These are phyloP conservation scores for Ascochyta clinopodiicola DNA, from an alignment of 2,329 filamentous ascomycete genomes.

Conservation along the genomic window DNA sequence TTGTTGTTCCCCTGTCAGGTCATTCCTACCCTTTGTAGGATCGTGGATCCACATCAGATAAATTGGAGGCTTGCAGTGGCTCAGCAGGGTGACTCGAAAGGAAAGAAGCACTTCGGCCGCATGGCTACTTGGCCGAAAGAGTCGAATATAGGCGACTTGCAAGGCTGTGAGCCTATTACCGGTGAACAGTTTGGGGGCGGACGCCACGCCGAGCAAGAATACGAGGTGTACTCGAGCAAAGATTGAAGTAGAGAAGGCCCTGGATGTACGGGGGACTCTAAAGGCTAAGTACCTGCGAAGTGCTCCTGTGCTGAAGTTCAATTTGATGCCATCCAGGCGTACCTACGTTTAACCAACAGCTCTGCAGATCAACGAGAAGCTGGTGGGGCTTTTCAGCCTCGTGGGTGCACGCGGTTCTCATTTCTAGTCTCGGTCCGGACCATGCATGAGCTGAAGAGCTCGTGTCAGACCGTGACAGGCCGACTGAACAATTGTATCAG, in stretches of 20 bases:
- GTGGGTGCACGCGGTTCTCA: neutral
- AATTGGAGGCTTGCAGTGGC: neutral
- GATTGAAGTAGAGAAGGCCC: neutral
- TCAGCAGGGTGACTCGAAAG: constrained; percentile 5
- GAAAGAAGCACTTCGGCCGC: neutral
- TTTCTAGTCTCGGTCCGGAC: constrained; percentile 3
- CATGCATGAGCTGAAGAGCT: constrained; percentile 9
- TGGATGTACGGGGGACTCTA: no score
- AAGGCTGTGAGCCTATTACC: constrained; percentile 1
- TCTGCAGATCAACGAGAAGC: neutral
- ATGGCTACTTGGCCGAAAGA: neutral
- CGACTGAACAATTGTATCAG: neutral
- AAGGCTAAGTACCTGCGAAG: neutral
- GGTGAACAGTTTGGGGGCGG: neutral
- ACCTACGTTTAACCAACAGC: no score
- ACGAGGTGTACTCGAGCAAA: neutral
- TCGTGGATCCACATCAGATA: neutral
- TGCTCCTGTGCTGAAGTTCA: neutral
- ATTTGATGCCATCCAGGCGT: neutral
- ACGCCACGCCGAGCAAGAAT: constrained; percentile 1
- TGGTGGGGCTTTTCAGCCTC: neutral
- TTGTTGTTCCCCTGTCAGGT: neutral
- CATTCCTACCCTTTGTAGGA: neutral
- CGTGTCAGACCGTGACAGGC: neutral
- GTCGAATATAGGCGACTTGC: constrained; percentile 1